Evolutionary conservation across 2,329 filamentous ascomycete genomes (phyloP).

Genomic region (Beauveria sp.): DNA sequence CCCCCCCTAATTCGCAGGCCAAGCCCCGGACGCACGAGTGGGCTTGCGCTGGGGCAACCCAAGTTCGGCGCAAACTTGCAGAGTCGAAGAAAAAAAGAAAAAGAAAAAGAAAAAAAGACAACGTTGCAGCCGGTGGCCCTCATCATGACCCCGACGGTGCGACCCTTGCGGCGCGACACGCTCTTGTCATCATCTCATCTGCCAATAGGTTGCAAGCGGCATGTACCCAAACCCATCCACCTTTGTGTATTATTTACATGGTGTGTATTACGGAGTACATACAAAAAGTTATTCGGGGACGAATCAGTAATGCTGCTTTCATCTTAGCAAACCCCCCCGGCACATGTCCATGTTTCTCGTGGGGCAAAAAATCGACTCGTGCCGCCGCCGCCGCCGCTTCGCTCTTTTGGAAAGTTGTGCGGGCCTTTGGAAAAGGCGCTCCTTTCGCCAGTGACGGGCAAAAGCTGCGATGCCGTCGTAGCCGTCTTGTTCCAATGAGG

Average conservation of each 20-base stretch:
- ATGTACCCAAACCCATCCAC: too few species aligned
- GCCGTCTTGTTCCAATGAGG: not conserved
- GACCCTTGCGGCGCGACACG: too few species aligned
- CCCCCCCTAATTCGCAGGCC: too few species aligned
- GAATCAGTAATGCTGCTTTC: too few species aligned
- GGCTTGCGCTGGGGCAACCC: too few species aligned
- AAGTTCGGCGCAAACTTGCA: not conserved
- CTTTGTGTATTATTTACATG: too few species aligned
- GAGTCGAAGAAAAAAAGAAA: not conserved
- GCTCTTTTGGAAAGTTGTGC: not conserved
- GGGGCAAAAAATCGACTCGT: too few species aligned
- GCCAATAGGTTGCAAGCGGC: too few species aligned
- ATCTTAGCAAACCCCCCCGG: not conserved
- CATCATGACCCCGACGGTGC: not conserved
- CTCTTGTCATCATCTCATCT: too few species aligned
- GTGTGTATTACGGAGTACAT: too few species aligned
- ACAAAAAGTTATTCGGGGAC: too few species aligned
- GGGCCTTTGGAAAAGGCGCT: not conserved
- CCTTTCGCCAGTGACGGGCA: not conserved
- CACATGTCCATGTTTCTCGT: not conserved
- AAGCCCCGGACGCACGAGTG: too few species aligned
- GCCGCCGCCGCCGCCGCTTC: not conserved
- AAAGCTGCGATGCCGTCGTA: conserved; percentile 4
- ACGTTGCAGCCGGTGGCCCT: not conserved
- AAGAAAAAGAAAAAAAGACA: not conserved